phyloP scores from a whole-genome alignment of 352 stramenopile genomes.

The Pythium rhizo-oryzae region DNA sequence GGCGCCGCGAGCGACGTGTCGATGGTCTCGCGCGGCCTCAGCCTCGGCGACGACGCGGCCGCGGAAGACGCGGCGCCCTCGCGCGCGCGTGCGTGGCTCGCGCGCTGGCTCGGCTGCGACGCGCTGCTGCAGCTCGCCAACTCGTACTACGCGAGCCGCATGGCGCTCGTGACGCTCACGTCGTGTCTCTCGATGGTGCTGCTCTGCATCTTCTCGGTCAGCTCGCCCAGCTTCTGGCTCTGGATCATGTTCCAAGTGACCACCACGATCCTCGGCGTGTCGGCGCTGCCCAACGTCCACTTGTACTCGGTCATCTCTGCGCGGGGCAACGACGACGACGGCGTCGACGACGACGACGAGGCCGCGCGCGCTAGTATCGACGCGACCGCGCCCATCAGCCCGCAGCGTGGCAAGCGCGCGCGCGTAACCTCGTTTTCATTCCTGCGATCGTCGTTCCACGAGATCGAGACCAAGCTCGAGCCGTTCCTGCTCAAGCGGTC shows the following conservation, averaged over 20 bases:
- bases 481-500: slow-evolving; percentile 57
- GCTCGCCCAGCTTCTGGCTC: slow-evolving; percentile 42
- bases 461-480: slow-evolving; percentile 36
- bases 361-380: neutral
- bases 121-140: slow-evolving; percentile 62
- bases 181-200: slow-evolving; percentile 48
- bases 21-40: slow-evolving; percentile 8
- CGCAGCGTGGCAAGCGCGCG: neutral
- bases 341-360: neutral
- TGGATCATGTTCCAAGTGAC: slow-evolving; percentile 55
- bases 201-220: slow-evolving; percentile 37
- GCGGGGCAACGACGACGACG: neutral
- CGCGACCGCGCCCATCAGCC: neutral
- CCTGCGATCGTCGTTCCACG: slow-evolving; percentile 49
- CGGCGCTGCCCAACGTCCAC: slow-evolving; percentile 46
- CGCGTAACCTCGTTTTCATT: slow-evolving; percentile 49
- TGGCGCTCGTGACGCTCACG: slow-evolving; percentile 49
- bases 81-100: neutral
- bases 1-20: slow-evolving; percentile 11
- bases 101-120: slow-evolving; percentile 39
- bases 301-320: slow-evolving; percentile 38
- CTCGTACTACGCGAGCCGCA: slow-evolving; percentile 69
- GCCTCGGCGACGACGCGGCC: neutral
- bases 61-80: neutral
- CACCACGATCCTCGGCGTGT: slow-evolving; percentile 60